Evolutionary conservation across 257 asterid genomes (phyloP).

Genomic region (Thymus quinquecostatus): DNA sequence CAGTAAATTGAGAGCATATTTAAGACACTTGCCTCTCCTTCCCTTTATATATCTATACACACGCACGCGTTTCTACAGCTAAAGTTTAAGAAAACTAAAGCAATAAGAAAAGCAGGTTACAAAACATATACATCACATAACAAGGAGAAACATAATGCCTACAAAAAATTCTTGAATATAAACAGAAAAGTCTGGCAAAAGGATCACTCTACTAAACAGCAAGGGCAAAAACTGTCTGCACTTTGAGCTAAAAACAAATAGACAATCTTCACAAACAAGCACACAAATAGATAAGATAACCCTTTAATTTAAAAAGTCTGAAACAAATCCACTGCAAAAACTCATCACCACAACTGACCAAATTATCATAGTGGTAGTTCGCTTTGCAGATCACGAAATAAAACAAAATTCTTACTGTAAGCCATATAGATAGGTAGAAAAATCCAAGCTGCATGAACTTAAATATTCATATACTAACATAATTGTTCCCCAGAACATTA

Average conservation of each 20-base stretch:
- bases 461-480: not conserved
- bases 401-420: no score
- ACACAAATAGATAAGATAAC: no score
- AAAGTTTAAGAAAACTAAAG: not conserved
- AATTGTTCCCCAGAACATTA: slow-evolving; percentile 9
- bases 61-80: not conserved
- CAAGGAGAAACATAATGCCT: not conserved
- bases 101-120: not conserved
- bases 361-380: not conserved
- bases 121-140: not conserved
- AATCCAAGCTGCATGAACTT: not conserved
- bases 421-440: no score
- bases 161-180: not conserved
- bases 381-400: no score
- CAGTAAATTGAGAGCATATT: not conserved
- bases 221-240: not conserved
- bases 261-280: not conserved
- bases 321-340: not conserved
- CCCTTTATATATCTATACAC: not conserved
- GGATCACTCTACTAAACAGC: slow-evolving; percentile 2
- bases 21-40: not conserved
- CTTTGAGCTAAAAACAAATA: not conserved
- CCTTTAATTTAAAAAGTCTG: no score
- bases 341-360: not conserved
- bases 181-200: not conserved